Percentiles rank a stretch among this genome's conserved stretches.
Conservation (phyloP, 163 green algal species). For the Scenedesmus sp. region DNA sequence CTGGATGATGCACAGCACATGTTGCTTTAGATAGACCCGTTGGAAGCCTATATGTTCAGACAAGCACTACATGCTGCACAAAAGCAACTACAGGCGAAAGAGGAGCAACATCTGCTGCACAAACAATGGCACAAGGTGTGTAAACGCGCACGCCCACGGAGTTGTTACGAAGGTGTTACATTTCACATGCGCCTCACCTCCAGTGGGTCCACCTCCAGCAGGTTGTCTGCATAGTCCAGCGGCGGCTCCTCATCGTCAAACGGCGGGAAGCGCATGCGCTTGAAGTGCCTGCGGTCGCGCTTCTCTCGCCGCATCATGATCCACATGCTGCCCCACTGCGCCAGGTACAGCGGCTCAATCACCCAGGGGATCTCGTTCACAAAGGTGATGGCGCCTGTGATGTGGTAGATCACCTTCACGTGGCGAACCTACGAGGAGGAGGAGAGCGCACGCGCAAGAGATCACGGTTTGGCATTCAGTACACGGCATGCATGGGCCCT, state of each 20-base stretch:
- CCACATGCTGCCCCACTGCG: constrained; percentile 99
- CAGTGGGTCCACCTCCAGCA: constrained; percentile 95
- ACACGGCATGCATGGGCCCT: too few relatives aligned
- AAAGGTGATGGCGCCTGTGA: constrained; percentile 99
- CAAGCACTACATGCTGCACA: too few relatives aligned
- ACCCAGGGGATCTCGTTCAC: constrained; percentile 98
- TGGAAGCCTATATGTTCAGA: too few relatives aligned
- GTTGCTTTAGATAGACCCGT: too few relatives aligned
- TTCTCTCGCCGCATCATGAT: constrained; percentile 99
- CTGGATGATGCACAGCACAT: too few relatives aligned
- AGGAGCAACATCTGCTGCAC: too few relatives aligned
- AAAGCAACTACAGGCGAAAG: too few relatives aligned
- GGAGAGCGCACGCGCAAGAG: not conserved
- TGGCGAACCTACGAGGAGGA: constrained; percentile 87
- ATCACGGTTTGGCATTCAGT: too few relatives aligned
- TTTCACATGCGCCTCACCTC: constrained; percentile 85
- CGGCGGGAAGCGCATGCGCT: constrained; percentile 99
- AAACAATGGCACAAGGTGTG: too few relatives aligned
- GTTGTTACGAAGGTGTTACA: not conserved
- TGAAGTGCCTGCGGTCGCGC: constrained; percentile 99
- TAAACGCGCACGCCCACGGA: too few relatives aligned
- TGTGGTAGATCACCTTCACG: constrained; percentile 99
- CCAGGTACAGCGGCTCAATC: constrained; percentile 98
- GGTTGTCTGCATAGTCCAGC: constrained; percentile 99
- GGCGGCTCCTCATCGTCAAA: constrained; percentile 99